Evolutionary conservation across 805 yeast species (phyloP), one percentile per base, ranked within the genome.

Genomic region (Metschnikowia lunata): DNA sequence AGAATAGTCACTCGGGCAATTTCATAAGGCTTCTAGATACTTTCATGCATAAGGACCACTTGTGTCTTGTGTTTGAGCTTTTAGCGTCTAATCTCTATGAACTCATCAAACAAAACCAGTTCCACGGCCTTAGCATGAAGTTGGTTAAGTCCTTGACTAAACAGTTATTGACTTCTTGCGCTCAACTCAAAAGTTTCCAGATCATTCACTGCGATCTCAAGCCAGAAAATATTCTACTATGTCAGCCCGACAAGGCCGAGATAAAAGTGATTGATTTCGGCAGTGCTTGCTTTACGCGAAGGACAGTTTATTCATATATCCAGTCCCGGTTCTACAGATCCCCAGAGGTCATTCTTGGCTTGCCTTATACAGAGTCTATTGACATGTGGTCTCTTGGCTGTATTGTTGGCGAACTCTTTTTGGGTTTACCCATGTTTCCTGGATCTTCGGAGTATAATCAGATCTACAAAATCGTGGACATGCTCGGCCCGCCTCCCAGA

Each of bases 321-420:
- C 98, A 90, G 63, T 86, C 96, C 6, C 71, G 98, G 47, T 90
- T 90, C 58, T 91, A 91, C 66, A 75, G 99, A 50, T 86, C 96
- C 2, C 99, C 99, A 0, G 99, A 91, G 62, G 96, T 91, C 15
- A 79, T 93, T 3, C 67, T 91, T 15, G 98, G 99, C 0, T 71
- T 91, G 36, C 96, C 96, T 6, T 91, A 93, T 59, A 85, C 96
- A 0, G 80, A 95, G 8, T 81, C 96, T 7, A 91, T 93, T 42
- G 99, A 91, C 62, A 88, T 91, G 81, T 93, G 99, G 99, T 91
- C 98, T 0, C 69, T 90, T 36, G 99, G 96, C 0, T 86, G 97
- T 60, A 88, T 93, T 40, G 79, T 88, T 30, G 95, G 93, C 1
- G 99, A 93, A 63, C 68, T 91, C 38, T 90, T 85, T 54, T 64